phyloP scores from a whole-genome alignment of 257 asterid species.

The Nicotiana undulata region DNA sequence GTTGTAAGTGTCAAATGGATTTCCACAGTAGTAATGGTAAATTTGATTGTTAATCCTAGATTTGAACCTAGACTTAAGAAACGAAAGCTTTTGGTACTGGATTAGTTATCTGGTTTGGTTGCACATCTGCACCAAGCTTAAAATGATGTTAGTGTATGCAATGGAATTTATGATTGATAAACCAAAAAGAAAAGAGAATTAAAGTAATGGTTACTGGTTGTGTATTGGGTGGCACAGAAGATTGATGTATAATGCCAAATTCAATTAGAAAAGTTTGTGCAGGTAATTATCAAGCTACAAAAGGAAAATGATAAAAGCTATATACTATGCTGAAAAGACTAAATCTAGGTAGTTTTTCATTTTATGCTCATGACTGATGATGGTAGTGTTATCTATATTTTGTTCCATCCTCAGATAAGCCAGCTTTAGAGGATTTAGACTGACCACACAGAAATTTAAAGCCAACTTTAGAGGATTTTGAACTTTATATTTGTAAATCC shows the following conservation, averaged over 20 bases:
- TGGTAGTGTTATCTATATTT: too few relatives aligned
- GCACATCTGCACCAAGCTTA: not conserved
- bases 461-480: too few relatives aligned
- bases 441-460: too few relatives aligned
- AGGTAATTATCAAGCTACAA: too few relatives aligned
- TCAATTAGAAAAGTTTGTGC: not conserved
- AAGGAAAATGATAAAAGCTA: too few relatives aligned
- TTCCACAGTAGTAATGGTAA: not conserved
- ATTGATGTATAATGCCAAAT: not conserved
- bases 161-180: not conserved
- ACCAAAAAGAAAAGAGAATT: not conserved
- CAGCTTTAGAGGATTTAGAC: too few relatives aligned
- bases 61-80: not conserved
- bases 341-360: too few relatives aligned
- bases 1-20: not conserved
- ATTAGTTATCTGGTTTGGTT: not conserved
- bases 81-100: not conserved
- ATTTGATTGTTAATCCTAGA: not conserved
- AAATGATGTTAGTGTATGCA: not conserved
- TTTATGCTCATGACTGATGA: too few relatives aligned
- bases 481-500: too few relatives aligned
- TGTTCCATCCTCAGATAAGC: too few relatives aligned
- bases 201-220: not conserved
- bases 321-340: too few relatives aligned
- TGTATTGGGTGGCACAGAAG: not conserved